phyloP scores from a whole-genome alignment of 2,329 filamentous ascomycete species.

The Botrytis pseudocinerea region DNA sequence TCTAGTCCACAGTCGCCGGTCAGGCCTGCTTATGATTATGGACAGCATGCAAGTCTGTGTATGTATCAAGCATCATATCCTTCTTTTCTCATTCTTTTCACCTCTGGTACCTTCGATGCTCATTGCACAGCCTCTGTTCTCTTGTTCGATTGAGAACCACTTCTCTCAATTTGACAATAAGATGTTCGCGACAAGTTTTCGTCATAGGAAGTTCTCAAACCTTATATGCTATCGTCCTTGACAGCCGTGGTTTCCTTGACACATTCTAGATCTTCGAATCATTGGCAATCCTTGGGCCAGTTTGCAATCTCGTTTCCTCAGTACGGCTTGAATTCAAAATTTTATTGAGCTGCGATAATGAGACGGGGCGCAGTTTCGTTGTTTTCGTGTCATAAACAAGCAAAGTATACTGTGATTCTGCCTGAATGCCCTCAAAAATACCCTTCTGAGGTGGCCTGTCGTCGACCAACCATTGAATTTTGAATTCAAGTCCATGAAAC shows the following conservation, averaged over 20 bases:
- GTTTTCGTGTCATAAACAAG: not conserved
- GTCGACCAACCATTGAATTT: not conserved
- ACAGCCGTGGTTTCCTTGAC: not conserved
- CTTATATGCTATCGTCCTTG: not conserved
- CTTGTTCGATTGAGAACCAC: not conserved
- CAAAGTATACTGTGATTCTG: not conserved
- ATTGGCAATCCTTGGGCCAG: not conserved
- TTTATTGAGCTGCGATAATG: not conserved
- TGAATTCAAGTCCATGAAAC: not conserved
- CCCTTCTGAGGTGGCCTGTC: not conserved
- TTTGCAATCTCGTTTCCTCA: not conserved
- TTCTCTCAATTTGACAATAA: not conserved
- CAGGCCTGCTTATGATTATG: not conserved
- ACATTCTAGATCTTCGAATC: not conserved
- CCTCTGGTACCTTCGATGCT: not conserved
- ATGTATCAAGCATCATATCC: not conserved
- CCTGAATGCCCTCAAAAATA: not conserved
- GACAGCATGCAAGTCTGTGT: not conserved
- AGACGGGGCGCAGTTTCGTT: not conserved
- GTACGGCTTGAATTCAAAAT: not conserved
- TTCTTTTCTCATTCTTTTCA: not conserved
- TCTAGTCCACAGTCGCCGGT: not conserved
- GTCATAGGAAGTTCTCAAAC: not conserved
- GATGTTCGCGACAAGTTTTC: not conserved
- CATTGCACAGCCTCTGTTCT: not conserved